phyloP scores from a whole-genome alignment of 1,139 yeast species.

The Saccharomyces pastorianus region DNA sequence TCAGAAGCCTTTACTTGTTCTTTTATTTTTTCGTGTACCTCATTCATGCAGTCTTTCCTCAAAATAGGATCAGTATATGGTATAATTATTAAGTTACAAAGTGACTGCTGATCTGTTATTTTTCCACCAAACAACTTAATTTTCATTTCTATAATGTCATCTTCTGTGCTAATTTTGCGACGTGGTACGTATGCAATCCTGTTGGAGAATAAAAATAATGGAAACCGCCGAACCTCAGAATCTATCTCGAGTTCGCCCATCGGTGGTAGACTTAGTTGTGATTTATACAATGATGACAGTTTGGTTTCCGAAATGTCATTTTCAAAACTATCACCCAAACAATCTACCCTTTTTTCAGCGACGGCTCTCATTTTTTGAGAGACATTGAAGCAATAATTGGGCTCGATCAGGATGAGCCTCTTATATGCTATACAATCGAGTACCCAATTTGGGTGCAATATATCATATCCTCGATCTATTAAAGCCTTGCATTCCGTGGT shows the following conservation, averaged over 20 bases:
- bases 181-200: slow-evolving; percentile 9
- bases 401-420: slow-evolving; percentile 49
- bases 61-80: slow-evolving; percentile 5
- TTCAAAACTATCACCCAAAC: slow-evolving; percentile 48
- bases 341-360: slow-evolving; percentile 36
- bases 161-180: background rate
- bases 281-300: slow-evolving; percentile 7
- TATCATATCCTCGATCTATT: slow-evolving; percentile 44
- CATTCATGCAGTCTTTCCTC: slow-evolving; percentile 3
- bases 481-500: slow-evolving; percentile 42
- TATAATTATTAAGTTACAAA: slow-evolving; percentile 25
- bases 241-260: background rate
- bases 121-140: slow-evolving; percentile 27
- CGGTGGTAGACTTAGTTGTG: background rate
- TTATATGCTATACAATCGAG: slow-evolving; percentile 49
- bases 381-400: slow-evolving; percentile 43
- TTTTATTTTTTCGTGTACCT: slow-evolving; percentile 25
- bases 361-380: slow-evolving; percentile 23
- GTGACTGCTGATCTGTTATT: slow-evolving; percentile 12
- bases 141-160: slow-evolving; percentile 5
- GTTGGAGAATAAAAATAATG: slow-evolving; percentile 24
- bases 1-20: slow-evolving; percentile 9
- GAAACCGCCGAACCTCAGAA: slow-evolving; percentile 8
- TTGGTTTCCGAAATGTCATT: slow-evolving; percentile 25
- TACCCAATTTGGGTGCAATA: slow-evolving; percentile 65